Conservation (phyloP, 2,329 filamentous ascomycete species). For the Juglanconis sp. region DNA sequence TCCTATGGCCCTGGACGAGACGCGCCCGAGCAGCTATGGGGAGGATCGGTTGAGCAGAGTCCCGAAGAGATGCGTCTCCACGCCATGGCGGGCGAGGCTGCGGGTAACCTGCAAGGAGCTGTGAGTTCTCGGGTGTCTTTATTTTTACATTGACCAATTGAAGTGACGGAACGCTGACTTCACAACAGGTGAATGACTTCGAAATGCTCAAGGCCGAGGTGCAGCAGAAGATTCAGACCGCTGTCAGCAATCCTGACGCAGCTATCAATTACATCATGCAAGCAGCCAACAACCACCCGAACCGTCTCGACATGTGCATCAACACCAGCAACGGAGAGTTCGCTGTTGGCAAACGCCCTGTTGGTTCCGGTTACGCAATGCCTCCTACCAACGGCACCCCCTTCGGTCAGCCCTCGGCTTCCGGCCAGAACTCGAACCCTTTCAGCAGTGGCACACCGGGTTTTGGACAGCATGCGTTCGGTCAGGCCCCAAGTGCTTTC, state of each 20-base stretch:
- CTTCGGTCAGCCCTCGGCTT: constrained; percentile 39
- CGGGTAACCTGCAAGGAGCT: constrained; percentile 57
- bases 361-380: constrained; percentile 23
- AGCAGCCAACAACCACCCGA: constrained; percentile 69
- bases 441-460: constrained; percentile 35
- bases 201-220: constrained; percentile 61
- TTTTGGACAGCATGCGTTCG: constrained; percentile 29
- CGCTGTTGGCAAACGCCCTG: constrained; percentile 33
- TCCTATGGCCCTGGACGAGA: constrained; percentile 77
- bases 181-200: constrained; percentile 56
- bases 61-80: constrained; percentile 82
- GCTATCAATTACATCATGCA: constrained; percentile 69
- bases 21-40: constrained; percentile 79
- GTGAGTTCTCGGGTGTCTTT: constrained; percentile 33
- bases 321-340: constrained; percentile 46
- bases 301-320: constrained; percentile 64
- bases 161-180: constrained; percentile 3
- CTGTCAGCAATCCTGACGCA: constrained; percentile 65
- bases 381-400: constrained; percentile 21
- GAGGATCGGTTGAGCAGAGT: constrained; percentile 79
- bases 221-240: constrained; percentile 68
- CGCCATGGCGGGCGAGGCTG: constrained; percentile 58
- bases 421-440: constrained; percentile 31
- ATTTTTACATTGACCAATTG: constrained; percentile 12
- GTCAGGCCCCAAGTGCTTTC: constrained; percentile 29